A percentile compares a stretch with the other conserved stretches of the same genome.
These are phyloP conservation scores for Dendrocalamus sinicus DNA, from an alignment of 176 grass and related monocot species.

Conservation along the genomic window DNA sequence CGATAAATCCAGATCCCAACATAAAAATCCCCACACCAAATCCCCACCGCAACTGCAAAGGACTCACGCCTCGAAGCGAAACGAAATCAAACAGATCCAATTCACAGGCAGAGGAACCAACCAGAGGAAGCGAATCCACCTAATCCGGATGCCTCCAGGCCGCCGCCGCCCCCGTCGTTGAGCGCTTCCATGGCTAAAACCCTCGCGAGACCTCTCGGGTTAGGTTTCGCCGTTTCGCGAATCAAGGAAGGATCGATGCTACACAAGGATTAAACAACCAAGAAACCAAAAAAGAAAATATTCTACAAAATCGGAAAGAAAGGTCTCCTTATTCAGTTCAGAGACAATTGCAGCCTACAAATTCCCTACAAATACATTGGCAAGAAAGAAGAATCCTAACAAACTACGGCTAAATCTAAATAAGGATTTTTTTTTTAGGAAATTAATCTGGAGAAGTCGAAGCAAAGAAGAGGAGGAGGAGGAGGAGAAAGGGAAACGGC, in stretches of 20 bases:
- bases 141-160: neutral
- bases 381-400: neutral
- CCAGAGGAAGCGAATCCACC: neutral
- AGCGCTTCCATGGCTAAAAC: slow-evolving; percentile 10
- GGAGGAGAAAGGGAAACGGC: neutral
- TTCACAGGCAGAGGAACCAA: neutral
- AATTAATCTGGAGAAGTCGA: neutral
- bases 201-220: neutral
- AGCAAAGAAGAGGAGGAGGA: neutral
- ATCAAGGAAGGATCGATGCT: neutral
- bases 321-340: neutral
- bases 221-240: neutral
- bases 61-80: neutral
- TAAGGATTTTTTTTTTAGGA: neutral
- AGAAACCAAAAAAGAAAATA: neutral
- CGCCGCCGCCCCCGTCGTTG: neutral
- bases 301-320: neutral
- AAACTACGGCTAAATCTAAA: neutral
- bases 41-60: neutral
- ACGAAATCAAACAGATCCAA: neutral
- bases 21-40: neutral
- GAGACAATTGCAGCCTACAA: neutral
- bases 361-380: neutral
- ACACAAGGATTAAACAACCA: neutral
- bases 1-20: neutral